Conservation (phyloP, 169 alveolate genomes). For the Plasmodium adleri region DNA sequence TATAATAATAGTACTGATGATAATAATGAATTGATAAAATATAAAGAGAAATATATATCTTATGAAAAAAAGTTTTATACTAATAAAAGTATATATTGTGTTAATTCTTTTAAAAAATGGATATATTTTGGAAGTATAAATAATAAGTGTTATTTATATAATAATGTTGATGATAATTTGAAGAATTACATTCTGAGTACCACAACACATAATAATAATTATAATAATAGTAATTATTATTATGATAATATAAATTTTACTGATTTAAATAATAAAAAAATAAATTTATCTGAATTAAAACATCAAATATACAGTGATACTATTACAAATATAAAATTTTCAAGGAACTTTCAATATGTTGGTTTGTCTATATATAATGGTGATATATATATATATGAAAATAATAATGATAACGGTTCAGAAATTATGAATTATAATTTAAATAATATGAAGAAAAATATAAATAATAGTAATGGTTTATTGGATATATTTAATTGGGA, state of each 20-base stretch:
- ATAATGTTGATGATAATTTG: slow-evolving; percentile 28
- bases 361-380: slow-evolving; percentile 62
- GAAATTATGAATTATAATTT: slow-evolving; percentile 44
- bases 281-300: slow-evolving; percentile 14
- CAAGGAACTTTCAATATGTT: slow-evolving; percentile 30
- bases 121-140: slow-evolving; percentile 74
- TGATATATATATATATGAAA: slow-evolving; percentile 68
- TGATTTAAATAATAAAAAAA: not conserved
- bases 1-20: slow-evolving; percentile 11
- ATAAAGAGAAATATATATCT: slow-evolving; percentile 30
- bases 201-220: not conserved
- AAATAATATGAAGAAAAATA: slow-evolving; percentile 52
- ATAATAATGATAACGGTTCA: slow-evolving; percentile 39
- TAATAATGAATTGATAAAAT: slow-evolving; percentile 11
- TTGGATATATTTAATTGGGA: slow-evolving; percentile 60
- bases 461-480: slow-evolving; percentile 47
- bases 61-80: slow-evolving; percentile 41
- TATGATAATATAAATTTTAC: too few relatives aligned
- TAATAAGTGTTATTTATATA: slow-evolving; percentile 55
- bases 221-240: not conserved
- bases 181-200: slow-evolving; percentile 6
- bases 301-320: slow-evolving; percentile 72
- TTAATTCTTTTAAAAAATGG: slow-evolving; percentile 53
- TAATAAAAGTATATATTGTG: slow-evolving; percentile 63
- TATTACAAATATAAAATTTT: slow-evolving; percentile 58